These are phyloP conservation scores for Psilocybe mexicana DNA, from an alignment of 1,284 basidiomycete species.

Conservation along the genomic window DNA sequence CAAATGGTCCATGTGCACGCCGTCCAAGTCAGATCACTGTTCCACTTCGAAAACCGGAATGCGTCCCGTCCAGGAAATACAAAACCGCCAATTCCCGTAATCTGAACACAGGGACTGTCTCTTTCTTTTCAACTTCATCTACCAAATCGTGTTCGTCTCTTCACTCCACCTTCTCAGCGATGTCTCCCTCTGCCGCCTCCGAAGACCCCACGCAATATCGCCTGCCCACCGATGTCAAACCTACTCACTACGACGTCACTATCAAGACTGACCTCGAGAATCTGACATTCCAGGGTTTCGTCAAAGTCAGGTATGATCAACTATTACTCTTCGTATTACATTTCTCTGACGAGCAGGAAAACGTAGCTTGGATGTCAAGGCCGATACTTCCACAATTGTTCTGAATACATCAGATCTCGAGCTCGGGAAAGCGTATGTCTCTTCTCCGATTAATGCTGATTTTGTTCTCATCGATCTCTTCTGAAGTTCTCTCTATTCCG, in stretches of 20 bases:
- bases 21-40: constrained; percentile 12
- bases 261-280: constrained; percentile 83
- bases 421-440: constrained; percentile 59
- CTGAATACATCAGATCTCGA: constrained; percentile 77
- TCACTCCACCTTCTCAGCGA: constrained; percentile 16
- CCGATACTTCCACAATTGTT: constrained; percentile 65
- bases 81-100: constrained; percentile 20
- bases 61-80: constrained; percentile 14
- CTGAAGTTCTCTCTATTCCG: constrained; percentile 54
- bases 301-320: constrained; percentile 59
- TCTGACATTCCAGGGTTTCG: constrained; percentile 76
- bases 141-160: constrained; percentile 15
- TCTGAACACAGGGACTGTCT: constrained; percentile 12
- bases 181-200: constrained; percentile 19
- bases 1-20: constrained; percentile 17
- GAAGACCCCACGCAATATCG: constrained; percentile 54
- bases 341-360: constrained; percentile 2
- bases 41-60: constrained; percentile 14
- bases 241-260: constrained; percentile 83
- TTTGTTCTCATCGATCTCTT: background rate
- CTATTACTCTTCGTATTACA: constrained; percentile 3
- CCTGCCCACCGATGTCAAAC: constrained; percentile 74
- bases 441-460: background rate
- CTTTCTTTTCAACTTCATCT: constrained; percentile 21
- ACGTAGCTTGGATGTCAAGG: constrained; percentile 68